phyloP scores from a whole-genome alignment of 768 basidiomycete species.

The Gyrodon lividus region DNA sequence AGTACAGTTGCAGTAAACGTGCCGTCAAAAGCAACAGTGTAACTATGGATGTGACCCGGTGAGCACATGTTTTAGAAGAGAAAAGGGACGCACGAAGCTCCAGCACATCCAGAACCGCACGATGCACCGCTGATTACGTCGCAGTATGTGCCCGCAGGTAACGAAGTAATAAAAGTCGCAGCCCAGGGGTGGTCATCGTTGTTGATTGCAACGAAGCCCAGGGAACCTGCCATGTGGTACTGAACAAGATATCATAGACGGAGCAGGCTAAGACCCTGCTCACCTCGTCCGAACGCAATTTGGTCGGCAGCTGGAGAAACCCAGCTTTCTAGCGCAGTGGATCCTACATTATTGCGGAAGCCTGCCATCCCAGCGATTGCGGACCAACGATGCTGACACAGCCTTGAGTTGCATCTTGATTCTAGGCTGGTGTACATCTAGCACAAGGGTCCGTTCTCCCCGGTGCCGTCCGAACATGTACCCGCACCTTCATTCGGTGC shows the following conservation, averaged over 20 bases:
- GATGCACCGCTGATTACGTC: slow-evolving; percentile 55
- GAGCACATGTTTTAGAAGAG: not conserved
- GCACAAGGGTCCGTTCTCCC: slow-evolving; percentile 43
- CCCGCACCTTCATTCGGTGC: too few relatives aligned
- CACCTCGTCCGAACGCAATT: slow-evolving; percentile 68
- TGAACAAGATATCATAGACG: not conserved
- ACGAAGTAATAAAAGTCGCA: slow-evolving; percentile 52
- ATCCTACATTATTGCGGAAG: too few relatives aligned
- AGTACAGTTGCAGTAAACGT: slow-evolving; percentile 49
- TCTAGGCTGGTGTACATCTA: too few relatives aligned
- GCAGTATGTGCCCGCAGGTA: slow-evolving; percentile 61
- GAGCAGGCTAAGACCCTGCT: not conserved
- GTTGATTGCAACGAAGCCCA: slow-evolving; percentile 67
- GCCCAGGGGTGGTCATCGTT: slow-evolving; percentile 58
- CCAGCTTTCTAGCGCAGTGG: slow-evolving; percentile 53
- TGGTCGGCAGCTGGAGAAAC: slow-evolving; percentile 54
- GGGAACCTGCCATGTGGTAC: slow-evolving; percentile 36
- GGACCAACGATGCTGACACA: too few relatives aligned
- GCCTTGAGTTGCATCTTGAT: too few relatives aligned
- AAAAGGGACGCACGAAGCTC: slow-evolving; percentile 41
- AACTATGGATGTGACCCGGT: slow-evolving; percentile 29
- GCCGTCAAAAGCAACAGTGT: slow-evolving; percentile 47
- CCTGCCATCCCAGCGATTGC: too few relatives aligned
- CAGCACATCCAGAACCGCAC: slow-evolving; percentile 43
- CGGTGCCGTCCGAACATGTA: slow-evolving; percentile 49